Conservation (phyloP, 805 yeast species). For the Ogataea sp. region DNA sequence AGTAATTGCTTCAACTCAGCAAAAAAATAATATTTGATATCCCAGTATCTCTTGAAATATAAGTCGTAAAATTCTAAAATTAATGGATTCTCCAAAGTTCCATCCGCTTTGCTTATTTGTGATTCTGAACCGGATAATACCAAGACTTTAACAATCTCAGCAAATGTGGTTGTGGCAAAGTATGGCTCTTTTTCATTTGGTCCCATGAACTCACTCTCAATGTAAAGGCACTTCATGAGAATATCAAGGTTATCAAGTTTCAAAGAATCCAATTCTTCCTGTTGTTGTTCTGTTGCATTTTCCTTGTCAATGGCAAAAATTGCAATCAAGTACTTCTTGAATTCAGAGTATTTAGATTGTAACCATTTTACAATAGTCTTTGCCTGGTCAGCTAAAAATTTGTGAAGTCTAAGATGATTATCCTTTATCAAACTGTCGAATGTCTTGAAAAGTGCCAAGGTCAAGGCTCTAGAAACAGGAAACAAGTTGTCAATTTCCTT, state of each 20-base stretch:
- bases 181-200: slow-evolving; percentile 44
- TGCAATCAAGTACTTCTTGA: slow-evolving; percentile 34
- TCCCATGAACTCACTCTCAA: slow-evolving; percentile 48
- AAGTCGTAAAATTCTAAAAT: slow-evolving; percentile 44
- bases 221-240: slow-evolving; percentile 43
- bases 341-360: slow-evolving; percentile 45
- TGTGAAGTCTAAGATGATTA: slow-evolving; percentile 29
- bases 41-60: slow-evolving; percentile 57
- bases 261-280: slow-evolving; percentile 32
- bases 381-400: slow-evolving; percentile 31
- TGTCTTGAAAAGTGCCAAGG: slow-evolving; percentile 33
- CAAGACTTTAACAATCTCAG: background rate
- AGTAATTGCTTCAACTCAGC: slow-evolving; percentile 30
- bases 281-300: too few species aligned
- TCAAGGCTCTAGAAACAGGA: slow-evolving; percentile 27
- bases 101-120: slow-evolving; percentile 36
- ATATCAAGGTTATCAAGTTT: slow-evolving; percentile 47
- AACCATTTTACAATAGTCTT: slow-evolving; percentile 57
- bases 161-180: slow-evolving; percentile 52
- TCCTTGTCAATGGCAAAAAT: slow-evolving; percentile 32
- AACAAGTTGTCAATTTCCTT: slow-evolving; percentile 15
- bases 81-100: slow-evolving; percentile 31
- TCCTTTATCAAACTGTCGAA: slow-evolving; percentile 41
- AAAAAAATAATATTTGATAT: slow-evolving; percentile 69
- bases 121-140: slow-evolving; percentile 24